Base-by-base conservation (phyloP, 331 rosid genomes). In the Phaseolus coccineus region DNA sequence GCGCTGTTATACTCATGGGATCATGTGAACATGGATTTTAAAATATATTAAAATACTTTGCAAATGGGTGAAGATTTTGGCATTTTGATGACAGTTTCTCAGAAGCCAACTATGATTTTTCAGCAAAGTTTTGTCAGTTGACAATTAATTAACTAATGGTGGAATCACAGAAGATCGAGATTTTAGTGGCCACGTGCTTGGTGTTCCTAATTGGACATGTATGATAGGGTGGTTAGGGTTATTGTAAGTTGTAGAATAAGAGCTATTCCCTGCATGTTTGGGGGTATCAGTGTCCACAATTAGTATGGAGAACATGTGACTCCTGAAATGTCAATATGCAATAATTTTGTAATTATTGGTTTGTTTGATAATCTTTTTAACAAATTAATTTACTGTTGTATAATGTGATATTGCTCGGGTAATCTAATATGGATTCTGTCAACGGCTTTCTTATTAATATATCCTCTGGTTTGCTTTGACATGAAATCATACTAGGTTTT, bases 131-230 rank as follows among this genome's bases (percentile, higher is more conserved):
- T 59, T 67, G 78, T 78, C 76, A 66, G 86, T 62, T 69, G 65
- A 52, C 64, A 80, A 57, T 80, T 64, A 64, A 81, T 24, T 82
- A 86, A 28, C 40, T 76, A 88, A 37, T 77, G 51, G 63, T 24
- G 16, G 82, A 69, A 74, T 80, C 70, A 46, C 25, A 75, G 64
- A 73, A 82, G 85, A 80, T 55, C 50, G 74, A 77, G 74, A 66
- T 80, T 19, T 85, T 53, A 71, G 97, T 91, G 91, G 86, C 88
- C 97, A 88, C 90, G 81, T 86, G 91, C 73, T 73, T 80, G 82
- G 80, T 73, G 76, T 77, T 82, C 81, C 42, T 77, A 63, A 74
- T 76, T 77, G 77, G 77, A 77, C 42, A 64, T 59, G 77, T 33
- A 44, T 64, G 81, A 74, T 70, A 69, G 80, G 67, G 72, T 71